Base-by-base conservation (phyloP, 73 alveolate genomes). In the Tetrahymena elliotti region DNA sequence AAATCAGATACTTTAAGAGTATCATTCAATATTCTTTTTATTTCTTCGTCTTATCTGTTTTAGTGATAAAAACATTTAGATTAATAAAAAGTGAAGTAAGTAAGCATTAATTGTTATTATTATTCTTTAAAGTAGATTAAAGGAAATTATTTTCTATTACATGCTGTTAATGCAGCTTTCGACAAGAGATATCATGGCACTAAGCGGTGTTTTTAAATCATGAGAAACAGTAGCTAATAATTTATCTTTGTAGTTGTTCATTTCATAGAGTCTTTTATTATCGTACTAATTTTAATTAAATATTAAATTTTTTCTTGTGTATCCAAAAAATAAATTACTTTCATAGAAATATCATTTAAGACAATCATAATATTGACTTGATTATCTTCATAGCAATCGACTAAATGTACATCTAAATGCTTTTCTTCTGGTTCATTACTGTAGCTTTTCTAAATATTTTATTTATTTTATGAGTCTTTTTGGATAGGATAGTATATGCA, bases 171-270 rank as follows among this genome's bases (percentile, higher is more conserved):
- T 4, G 36, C 88, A 68, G 88, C 88, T 68, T 31, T 68, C 88
- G 2, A 68, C 88, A 4, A 68, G n/a, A 27, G 88, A 68, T 22
- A 68, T 68, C 88, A 84, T 84, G 18, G 82, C 54, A 33, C 54
- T 84, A 0, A 84, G 93, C 5, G 93, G 93, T 27, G 93, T 84
- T 84, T 84, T 84, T 35, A 84, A 38, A 33, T 84, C 93, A 84
- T 84, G 93, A 18, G 82, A 37, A 33, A 84, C 93, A 31, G 93
- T 84, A 31, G 93, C 93, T 35, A 84, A 35, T n/a, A 84, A 34
- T 16, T 84, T 37, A n/a, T 84, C 93, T 12, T 84, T 84, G 33
- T 84, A 84, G 52, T 37, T n/a, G 8, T 84, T 84, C 82, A 84
- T 35, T 84, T 84, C 34, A 31, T 68, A 68, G 24, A 68, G 36